phyloP scores from a whole-genome alignment of 2,329 filamentous ascomycete genomes.

The Sarocladium brachiariae region DNA sequence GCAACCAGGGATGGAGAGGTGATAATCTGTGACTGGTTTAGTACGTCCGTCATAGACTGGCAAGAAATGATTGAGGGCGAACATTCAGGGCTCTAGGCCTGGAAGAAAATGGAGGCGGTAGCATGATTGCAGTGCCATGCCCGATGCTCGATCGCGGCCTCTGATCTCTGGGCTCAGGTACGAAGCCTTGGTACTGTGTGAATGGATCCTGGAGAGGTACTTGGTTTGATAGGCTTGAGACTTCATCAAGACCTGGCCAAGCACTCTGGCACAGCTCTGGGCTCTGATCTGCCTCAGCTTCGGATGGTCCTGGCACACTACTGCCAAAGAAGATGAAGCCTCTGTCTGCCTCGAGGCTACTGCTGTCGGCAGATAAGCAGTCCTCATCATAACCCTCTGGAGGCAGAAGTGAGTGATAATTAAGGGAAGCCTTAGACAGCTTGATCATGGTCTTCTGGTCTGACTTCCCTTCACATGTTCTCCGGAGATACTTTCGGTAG shows the following conservation, averaged over 20 bases:
- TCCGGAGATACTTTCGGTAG: constrained; percentile 7
- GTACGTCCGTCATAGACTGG: background rate
- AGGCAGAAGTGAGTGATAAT: background rate
- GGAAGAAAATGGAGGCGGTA: constrained; percentile 1
- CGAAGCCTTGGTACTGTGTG: no score
- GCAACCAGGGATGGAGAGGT: background rate
- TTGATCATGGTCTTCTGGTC: background rate
- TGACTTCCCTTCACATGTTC: background rate
- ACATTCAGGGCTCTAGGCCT: background rate
- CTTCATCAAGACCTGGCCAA: background rate
- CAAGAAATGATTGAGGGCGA: background rate
- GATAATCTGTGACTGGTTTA: background rate
- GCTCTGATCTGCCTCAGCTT: background rate
- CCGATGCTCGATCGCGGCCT: background rate
- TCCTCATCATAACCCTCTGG: background rate
- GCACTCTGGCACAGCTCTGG: no score
- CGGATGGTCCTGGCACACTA: background rate
- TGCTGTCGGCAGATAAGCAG: background rate
- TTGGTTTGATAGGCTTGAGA: background rate
- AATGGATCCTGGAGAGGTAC: background rate
- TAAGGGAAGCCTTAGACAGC: background rate
- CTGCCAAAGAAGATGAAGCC: background rate
- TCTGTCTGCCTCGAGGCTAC: background rate
- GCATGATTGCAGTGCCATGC: background rate
- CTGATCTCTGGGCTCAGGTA: no score